Evolutionary conservation across 371 early-diverging fungal genomes (phyloP).

Genomic region (Encephalitozoon cuniculi): DNA sequence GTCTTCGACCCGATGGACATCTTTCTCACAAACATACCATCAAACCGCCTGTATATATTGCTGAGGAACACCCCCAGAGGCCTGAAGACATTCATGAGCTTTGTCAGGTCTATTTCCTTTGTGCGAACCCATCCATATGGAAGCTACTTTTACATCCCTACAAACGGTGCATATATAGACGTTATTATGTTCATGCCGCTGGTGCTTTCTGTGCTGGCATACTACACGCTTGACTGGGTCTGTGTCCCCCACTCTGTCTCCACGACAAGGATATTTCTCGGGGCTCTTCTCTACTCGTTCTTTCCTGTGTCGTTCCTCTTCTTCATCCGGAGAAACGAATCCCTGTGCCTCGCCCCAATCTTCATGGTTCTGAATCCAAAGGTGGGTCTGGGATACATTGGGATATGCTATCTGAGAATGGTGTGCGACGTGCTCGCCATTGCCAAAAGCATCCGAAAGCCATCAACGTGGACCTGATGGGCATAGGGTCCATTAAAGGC

Average conservation of each 20-base stretch:
- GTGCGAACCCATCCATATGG: conserved; percentile 4
- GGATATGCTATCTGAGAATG: conserved; percentile 1
- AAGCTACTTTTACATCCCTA: conserved; percentile 31
- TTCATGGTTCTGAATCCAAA: conserved; percentile 13
- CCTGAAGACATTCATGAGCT: neutral
- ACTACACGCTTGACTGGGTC: neutral
- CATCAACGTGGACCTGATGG: neutral
- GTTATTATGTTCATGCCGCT: neutral
- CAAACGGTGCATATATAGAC: neutral
- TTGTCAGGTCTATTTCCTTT: conserved; percentile 10
- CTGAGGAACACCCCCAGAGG: neutral
- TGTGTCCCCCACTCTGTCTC: neutral
- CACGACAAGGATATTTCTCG: neutral
- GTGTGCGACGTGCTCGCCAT: neutral
- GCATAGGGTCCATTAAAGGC: no score
- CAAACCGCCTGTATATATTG: conserved; percentile 4
- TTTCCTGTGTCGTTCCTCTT: neutral
- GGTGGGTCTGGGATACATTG: neutral
- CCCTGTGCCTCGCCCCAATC: neutral
- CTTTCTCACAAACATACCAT: neutral
- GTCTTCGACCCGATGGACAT: neutral
- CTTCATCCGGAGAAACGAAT: neutral
- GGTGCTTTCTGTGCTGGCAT: neutral
- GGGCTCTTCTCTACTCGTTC: neutral
- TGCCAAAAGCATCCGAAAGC: neutral